phyloP scores from a whole-genome alignment of 2,329 filamentous ascomycete species.

The Penicillium oxalicum region DNA sequence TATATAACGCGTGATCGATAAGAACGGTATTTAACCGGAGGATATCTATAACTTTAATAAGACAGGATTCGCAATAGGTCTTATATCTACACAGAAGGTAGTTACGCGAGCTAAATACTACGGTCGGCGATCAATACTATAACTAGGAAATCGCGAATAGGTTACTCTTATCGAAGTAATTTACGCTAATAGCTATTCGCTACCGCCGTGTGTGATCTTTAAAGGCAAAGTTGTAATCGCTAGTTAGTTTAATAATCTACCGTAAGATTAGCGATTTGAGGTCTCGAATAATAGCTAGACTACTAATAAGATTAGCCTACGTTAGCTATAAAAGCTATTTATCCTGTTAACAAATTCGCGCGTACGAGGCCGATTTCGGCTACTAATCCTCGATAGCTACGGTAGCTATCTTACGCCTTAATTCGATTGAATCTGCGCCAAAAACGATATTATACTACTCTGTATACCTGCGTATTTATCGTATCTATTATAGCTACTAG shows the following conservation, averaged over 20 bases:
- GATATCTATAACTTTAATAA: too few relatives aligned
- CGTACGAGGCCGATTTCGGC: too few relatives aligned
- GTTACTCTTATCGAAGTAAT: slow-evolving; percentile 9
- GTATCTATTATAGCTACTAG: slow-evolving; percentile 27
- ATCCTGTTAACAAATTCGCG: too few relatives aligned
- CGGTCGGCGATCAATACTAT: too few relatives aligned
- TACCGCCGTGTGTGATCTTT: slow-evolving; percentile 9
- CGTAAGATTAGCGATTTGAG: slow-evolving; percentile 1
- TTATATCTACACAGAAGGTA: too few relatives aligned
- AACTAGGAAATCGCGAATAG: not conserved
- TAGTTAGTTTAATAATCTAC: slow-evolving; percentile 4
- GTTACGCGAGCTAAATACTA: too few relatives aligned
- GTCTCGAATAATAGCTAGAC: slow-evolving; percentile 2
- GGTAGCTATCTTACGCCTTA: slow-evolving; percentile 28
- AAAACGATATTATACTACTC: slow-evolving; percentile 35
- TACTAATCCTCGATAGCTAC: slow-evolving; percentile 37
- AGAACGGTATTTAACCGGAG: too few relatives aligned
- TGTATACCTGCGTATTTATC: slow-evolving; percentile 30
- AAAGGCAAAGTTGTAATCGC: slow-evolving; percentile 1
- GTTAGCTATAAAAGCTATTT: too few relatives aligned
- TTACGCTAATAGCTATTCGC: slow-evolving; percentile 2
- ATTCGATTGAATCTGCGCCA: slow-evolving; percentile 32
- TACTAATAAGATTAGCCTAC: too few relatives aligned
- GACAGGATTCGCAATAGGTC: too few relatives aligned
- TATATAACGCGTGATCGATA: too few relatives aligned